A percentile compares a stretch with the other conserved stretches of the same genome.
Evolutionary conservation across 805 yeast species (phyloP).

Genomic region (Metschnikowia peoriensis): DNA sequence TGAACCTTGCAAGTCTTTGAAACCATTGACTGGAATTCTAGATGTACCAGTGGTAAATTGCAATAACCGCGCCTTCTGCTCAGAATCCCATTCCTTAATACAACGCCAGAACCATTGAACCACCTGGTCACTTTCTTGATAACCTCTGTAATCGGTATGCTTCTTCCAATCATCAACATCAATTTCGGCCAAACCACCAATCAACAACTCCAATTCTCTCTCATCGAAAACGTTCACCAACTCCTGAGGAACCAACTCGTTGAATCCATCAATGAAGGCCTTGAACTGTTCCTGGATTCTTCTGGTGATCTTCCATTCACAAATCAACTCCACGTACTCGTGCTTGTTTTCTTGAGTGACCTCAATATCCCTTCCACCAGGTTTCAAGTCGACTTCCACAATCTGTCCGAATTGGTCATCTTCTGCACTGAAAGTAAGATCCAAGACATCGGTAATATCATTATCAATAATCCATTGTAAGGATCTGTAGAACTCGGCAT

Average conservation of each 20-base stretch:
- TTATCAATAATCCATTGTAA: slow-evolving; percentile 95
- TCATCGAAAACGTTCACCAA: slow-evolving; percentile 95
- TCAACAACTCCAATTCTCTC: slow-evolving; percentile 91
- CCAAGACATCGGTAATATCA: slow-evolving; percentile 80
- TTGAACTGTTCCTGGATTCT: slow-evolving; percentile 95
- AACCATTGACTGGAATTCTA: slow-evolving; percentile 97
- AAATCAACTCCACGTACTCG: slow-evolving; percentile 90
- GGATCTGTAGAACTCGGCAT: slow-evolving; percentile 92
- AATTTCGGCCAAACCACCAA: slow-evolving; percentile 97
- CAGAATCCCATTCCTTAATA: slow-evolving; percentile 91
- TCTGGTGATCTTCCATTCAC: slow-evolving; percentile 93
- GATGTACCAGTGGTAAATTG: slow-evolving; percentile 99
- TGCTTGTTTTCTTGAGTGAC: slow-evolving; percentile 87
- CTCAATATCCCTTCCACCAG: slow-evolving; percentile 82
- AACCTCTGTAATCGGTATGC: slow-evolving; percentile 98
- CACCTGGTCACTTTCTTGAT: slow-evolving; percentile 93
- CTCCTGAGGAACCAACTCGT: slow-evolving; percentile 96
- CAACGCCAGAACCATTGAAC: slow-evolving; percentile 99
- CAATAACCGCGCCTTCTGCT: slow-evolving; percentile 89
- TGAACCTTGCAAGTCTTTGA: slow-evolving; percentile 96
- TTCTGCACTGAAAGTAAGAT: slow-evolving; percentile 81
- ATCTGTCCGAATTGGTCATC: slow-evolving; percentile 96
- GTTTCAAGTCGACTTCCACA: slow-evolving; percentile 84
- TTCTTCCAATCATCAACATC: slow-evolving; percentile 99
- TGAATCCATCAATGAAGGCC: slow-evolving; percentile 96